Conservation (phyloP, 1,284 basidiomycete species). For the Lignosus rhinocerotis region DNA sequence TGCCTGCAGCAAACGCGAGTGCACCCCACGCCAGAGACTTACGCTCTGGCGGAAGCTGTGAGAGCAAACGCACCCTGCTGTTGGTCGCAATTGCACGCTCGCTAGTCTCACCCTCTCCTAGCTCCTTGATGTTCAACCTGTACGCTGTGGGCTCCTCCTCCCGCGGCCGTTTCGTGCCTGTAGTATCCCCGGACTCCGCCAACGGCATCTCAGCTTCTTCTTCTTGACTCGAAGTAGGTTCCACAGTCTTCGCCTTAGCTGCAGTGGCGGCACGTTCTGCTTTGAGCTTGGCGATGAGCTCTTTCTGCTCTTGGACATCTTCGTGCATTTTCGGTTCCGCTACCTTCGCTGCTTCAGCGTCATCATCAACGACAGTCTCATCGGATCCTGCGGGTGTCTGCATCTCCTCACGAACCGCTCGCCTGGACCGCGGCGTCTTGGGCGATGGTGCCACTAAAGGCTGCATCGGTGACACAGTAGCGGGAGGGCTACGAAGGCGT, state of each 20-base stretch:
- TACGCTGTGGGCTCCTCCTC: conserved; percentile 54
- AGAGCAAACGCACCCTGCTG: conserved; percentile 52
- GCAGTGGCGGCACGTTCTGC: conserved; percentile 43
- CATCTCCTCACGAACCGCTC: conserved; percentile 37
- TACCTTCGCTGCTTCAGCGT: conserved; percentile 50
- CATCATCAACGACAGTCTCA: conserved; percentile 63
- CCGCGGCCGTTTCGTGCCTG: conserved; percentile 45
- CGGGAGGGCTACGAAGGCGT: conserved; percentile 48
- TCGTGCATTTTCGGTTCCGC: conserved; percentile 63
- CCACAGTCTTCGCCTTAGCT: conserved; percentile 23
- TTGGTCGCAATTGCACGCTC: conserved; percentile 67
- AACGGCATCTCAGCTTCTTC: conserved; percentile 28
- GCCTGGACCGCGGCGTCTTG: conserved; percentile 42
- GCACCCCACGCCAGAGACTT: conserved; percentile 76
- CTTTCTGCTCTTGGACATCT: conserved; percentile 72
- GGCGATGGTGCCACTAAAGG: conserved; percentile 32
- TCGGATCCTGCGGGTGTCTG: conserved; percentile 57
- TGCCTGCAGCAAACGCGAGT: conserved; percentile 70
- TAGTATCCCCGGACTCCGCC: conserved; percentile 20
- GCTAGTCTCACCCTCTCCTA: conserved; percentile 45
- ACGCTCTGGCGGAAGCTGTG: conserved; percentile 54
- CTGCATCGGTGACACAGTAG: conserved; percentile 33
- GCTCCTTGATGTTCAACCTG: conserved; percentile 63
- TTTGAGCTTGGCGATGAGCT: conserved; percentile 67
- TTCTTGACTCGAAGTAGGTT: conserved; percentile 6